Base-by-base conservation (phyloP, 371 early-diverging fungal genomes). In the Syncephalis fuscata region DNA sequence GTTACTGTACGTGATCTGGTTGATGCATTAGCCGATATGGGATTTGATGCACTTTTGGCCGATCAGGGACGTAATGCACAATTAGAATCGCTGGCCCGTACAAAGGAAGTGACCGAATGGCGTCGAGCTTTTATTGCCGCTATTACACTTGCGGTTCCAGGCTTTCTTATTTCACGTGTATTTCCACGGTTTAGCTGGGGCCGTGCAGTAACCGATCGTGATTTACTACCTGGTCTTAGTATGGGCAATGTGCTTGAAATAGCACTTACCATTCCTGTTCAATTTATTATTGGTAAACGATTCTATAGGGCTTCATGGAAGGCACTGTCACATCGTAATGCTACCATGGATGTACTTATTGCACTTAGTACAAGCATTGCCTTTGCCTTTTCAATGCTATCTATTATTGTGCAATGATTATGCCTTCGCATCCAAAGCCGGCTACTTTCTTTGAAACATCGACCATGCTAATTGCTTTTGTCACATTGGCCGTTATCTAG, bases 281-380 rank as follows among this genome's bases (percentile, higher is more conserved):
- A 92, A 66, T 91, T 95, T 64, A 76, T 75, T 11, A 67, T 92
- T 15, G 95, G 92, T 1, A 58, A 61, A 36, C 67, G 78, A 36
- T 94, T 96, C 65, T 81, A 90, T 59, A 50, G 48, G 22, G 67
- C 82, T 17, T 78, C 92, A 1, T 82, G 69, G 61, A 81, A 81
- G 57, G 81, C 92, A 0, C 49, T 91, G 3, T 55, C 58, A 21
- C 91, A 92, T 49, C 72, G 79, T 3, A 73, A 74, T 26, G 84
- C 91, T 44, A 96, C 88, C 22, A 96, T 96, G 97, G 97, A 96
- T 60, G 91, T 92, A n/a, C 64, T 96, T 23, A 75, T 96, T 11
- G 70, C 81, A 0, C 56, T 92, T 2, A 90, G 93, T 15, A 94
- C 97, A 0, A 53, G 83, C 27, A 66, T 82, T 16, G 83, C 95